Percentiles rank a stretch among this genome's conserved stretches.
Conservation (phyloP, 2,329 filamentous ascomycete genomes). For the Clathrospora elynae region DNA sequence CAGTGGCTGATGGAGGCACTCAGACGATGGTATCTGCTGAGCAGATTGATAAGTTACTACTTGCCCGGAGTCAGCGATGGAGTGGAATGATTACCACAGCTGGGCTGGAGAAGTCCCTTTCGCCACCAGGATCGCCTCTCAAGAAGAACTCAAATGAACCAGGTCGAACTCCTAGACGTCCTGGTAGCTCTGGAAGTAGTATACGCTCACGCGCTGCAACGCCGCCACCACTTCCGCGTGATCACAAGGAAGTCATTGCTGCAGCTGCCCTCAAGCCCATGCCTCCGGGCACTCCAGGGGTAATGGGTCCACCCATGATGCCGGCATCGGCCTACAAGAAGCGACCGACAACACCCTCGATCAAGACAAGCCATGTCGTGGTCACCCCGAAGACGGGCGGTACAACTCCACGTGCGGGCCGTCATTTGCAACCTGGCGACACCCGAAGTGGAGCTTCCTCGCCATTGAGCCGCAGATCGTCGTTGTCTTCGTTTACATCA, state of each 20-base stretch:
- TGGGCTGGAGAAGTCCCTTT: conserved; percentile 37
- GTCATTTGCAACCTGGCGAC: conserved; percentile 50
- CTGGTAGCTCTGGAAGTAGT: conserved; percentile 76
- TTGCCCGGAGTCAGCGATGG: conserved; percentile 54
- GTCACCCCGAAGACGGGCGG: conserved; percentile 54
- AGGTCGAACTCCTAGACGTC: conserved; percentile 57
- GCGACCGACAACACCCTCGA: conserved; percentile 48
- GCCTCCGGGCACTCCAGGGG: conserved; percentile 48
- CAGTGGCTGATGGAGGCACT: conserved; percentile 70
- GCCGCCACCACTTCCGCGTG: conserved; percentile 76
- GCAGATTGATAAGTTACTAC: conserved; percentile 77
- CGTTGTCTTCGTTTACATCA: conserved; percentile 92
- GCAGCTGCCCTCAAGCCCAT: conserved; percentile 67
- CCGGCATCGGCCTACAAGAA: conserved; percentile 75
- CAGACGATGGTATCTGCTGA: conserved; percentile 85
- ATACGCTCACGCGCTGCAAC: conserved; percentile 57
- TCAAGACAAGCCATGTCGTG: conserved; percentile 51
- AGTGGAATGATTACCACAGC: conserved; percentile 37
- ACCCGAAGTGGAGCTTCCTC: conserved; percentile 55
- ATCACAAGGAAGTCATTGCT: conserved; percentile 84
- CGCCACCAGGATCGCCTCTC: conserved; percentile 44
- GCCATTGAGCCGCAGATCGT: conserved; percentile 71
- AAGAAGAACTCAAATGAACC: conserved; percentile 36
- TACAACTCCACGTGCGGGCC: conserved; percentile 61
- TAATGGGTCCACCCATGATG: conserved; percentile 84